A percentile compares a stretch with the other conserved stretches of the same genome.
Evolutionary conservation across 2,329 filamentous ascomycete species (phyloP).

Genomic region (Alternaria tenuissima): DNA sequence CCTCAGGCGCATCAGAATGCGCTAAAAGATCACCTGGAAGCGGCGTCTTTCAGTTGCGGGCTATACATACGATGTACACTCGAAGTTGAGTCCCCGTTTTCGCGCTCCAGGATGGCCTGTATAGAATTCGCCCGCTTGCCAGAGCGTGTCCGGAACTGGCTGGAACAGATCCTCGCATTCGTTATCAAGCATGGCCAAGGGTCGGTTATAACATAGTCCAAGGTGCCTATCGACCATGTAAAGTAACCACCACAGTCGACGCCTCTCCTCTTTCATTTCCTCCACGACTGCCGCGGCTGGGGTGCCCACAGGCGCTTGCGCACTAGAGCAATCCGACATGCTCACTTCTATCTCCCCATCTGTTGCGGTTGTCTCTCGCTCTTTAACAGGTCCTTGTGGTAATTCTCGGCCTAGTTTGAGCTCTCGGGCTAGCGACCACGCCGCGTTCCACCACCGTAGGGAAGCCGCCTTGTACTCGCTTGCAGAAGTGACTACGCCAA

Average conservation of each 20-base stretch:
- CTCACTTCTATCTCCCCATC: conserved; percentile 50
- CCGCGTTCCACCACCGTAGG: conserved; percentile 91
- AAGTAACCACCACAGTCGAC: conserved; percentile 91
- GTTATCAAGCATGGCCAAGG: conserved; percentile 79
- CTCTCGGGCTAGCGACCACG: conserved; percentile 88
- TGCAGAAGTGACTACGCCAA: conserved; percentile 89
- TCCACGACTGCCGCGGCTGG: conserved; percentile 48
- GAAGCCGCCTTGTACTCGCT: conserved; percentile 86
- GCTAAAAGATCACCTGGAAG: background rate
- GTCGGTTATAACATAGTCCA: conserved; percentile 89
- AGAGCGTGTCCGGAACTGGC: conserved; percentile 84
- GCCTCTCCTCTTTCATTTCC: conserved; percentile 77
- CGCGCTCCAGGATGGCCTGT: conserved; percentile 53
- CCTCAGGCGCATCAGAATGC: background rate
- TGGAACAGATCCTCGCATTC: conserved; percentile 85
- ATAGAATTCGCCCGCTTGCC: conserved; percentile 83
- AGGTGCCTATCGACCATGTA: conserved; percentile 87
- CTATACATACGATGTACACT: conserved; percentile 70
- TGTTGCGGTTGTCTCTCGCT: conserved; percentile 42
- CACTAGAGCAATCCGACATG: conserved; percentile 39
- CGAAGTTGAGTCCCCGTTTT: conserved; percentile 73
- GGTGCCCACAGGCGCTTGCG: conserved; percentile 36
- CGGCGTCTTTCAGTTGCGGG: background rate
- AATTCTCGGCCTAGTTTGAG: conserved; percentile 88
- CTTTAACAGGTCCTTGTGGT: conserved; percentile 63